Conservation (phyloP, 78 protist species). For the Isochrysis galbana region DNA sequence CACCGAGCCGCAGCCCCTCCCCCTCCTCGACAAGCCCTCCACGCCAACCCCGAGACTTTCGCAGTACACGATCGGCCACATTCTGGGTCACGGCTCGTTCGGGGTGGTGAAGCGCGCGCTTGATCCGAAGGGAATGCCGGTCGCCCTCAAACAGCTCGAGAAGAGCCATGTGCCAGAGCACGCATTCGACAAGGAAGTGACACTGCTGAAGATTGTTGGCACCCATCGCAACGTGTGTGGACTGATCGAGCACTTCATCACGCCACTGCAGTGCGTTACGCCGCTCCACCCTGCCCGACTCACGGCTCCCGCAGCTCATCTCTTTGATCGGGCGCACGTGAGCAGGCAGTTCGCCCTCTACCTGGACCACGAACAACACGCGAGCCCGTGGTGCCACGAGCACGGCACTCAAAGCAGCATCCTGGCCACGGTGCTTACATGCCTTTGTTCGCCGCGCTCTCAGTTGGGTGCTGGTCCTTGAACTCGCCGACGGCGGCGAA, state of each 20-base stretch:
- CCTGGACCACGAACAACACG: not conserved
- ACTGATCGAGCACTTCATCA: not conserved
- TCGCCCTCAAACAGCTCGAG: not conserved
- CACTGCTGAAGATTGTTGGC: not conserved
- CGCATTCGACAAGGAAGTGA: not conserved
- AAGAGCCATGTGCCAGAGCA: not conserved
- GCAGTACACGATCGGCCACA: not conserved
- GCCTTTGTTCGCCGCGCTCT: not conserved
- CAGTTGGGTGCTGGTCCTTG: not conserved
- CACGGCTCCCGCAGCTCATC: too few species aligned
- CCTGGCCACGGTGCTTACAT: not conserved
- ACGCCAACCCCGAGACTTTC: too few species aligned
- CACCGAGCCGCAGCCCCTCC: too few species aligned
- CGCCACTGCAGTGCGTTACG: not conserved
- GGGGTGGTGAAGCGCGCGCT: not conserved
- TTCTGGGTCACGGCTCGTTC: not conserved
- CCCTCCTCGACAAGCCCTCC: too few species aligned
- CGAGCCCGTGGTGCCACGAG: too few species aligned
- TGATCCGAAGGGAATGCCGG: not conserved
- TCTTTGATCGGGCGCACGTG: too few species aligned
- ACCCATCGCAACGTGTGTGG: not conserved
- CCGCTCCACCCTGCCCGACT: too few species aligned
- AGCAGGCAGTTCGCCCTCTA: too few species aligned
- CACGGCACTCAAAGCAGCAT: not conserved
- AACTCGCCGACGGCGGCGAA: slow-evolving; percentile 15